phyloP scores from a whole-genome alignment of 2,329 filamentous ascomycete genomes.

The Fusarium algeriense region DNA sequence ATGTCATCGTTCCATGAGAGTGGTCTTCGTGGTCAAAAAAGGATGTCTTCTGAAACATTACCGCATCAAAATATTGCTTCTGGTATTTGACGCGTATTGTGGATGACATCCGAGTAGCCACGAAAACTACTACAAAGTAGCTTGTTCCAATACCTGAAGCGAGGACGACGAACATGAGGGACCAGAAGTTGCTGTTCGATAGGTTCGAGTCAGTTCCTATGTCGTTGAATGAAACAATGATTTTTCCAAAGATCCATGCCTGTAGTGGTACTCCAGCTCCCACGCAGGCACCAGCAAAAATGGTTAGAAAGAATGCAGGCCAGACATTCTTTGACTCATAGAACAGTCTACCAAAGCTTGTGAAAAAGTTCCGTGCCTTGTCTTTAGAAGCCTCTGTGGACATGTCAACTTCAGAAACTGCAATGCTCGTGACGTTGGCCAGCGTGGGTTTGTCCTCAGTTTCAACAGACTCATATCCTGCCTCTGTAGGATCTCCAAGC shows the following conservation, averaged over 20 bases:
- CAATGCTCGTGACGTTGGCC: constrained; percentile 60
- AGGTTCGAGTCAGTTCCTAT: constrained; percentile 50
- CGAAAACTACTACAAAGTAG: constrained; percentile 60
- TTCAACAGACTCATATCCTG: constrained; percentile 50
- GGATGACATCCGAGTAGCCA: constrained; percentile 60
- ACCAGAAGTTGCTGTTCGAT: constrained; percentile 69
- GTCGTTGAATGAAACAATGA: constrained; percentile 64
- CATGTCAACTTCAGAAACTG: constrained; percentile 51
- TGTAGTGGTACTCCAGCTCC: constrained; percentile 63
- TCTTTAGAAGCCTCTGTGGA: constrained; percentile 42
- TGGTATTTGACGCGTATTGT: constrained; percentile 67
- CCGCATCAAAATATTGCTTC: constrained; percentile 70
- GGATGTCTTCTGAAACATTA: constrained; percentile 69
- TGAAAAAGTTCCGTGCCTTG: constrained; percentile 59
- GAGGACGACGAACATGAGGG: constrained; percentile 73
- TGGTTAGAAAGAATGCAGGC: constrained; percentile 62
- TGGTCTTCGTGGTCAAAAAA: constrained; percentile 73
- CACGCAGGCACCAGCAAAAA: constrained; percentile 60
- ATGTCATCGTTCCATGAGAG: constrained; percentile 70
- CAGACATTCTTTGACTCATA: constrained; percentile 67
- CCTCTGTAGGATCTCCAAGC: constrained; percentile 61
- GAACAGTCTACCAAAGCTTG: constrained; percentile 68
- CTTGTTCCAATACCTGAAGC: constrained; percentile 64
- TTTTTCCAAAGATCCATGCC: constrained; percentile 67
- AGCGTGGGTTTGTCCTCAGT: constrained; percentile 59